Percentiles rank a stretch among this genome's conserved stretches.
phyloP scores from a whole-genome alignment of 108 stramenopile genomes.

The Nitzschia palea region DNA sequence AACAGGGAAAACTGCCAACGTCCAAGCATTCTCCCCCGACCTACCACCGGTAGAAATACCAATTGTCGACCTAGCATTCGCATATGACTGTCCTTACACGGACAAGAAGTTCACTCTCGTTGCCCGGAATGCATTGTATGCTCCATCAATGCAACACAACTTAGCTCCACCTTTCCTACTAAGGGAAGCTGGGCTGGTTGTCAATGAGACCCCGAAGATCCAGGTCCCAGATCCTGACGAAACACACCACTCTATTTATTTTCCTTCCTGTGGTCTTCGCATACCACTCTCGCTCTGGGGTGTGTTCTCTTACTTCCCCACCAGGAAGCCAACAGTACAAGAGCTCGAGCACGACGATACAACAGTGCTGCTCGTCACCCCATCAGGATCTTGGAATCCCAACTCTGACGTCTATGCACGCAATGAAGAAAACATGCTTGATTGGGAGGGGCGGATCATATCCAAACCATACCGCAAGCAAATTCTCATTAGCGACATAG shows the following conservation, averaged over 20 bases:
- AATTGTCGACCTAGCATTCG: constrained; percentile 31
- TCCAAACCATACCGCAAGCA: not conserved
- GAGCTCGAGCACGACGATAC: constrained; percentile 13
- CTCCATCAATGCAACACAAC: constrained; percentile 40
- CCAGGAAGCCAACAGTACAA: constrained; percentile 2
- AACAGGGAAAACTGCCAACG: constrained; percentile 8
- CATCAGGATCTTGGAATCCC: constrained; percentile 29
- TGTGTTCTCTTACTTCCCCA: constrained; percentile 32
- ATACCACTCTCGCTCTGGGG: constrained; percentile 23
- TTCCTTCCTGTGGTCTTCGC: constrained; percentile 6
- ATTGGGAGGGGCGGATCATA: constrained; percentile 20
- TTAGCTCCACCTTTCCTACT: constrained; percentile 42
- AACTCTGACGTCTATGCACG: constrained; percentile 11
- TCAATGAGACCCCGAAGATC: constrained; percentile 37
- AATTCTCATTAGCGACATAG: not conserved
- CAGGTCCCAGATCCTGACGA: constrained; percentile 7
- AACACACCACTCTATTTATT: constrained; percentile 7
- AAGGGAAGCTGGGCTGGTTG: constrained; percentile 26
- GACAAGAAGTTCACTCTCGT: constrained; percentile 15
- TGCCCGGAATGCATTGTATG: constrained; percentile 31
- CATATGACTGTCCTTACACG: constrained; percentile 18
- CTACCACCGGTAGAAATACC: not conserved
- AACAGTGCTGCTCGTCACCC: constrained; percentile 12
- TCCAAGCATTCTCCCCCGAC: constrained; percentile 1
- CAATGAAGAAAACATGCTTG: constrained; percentile 21